Base-by-base conservation (phyloP, 805 yeast species). In the Lipomyces oligophaga region DNA sequence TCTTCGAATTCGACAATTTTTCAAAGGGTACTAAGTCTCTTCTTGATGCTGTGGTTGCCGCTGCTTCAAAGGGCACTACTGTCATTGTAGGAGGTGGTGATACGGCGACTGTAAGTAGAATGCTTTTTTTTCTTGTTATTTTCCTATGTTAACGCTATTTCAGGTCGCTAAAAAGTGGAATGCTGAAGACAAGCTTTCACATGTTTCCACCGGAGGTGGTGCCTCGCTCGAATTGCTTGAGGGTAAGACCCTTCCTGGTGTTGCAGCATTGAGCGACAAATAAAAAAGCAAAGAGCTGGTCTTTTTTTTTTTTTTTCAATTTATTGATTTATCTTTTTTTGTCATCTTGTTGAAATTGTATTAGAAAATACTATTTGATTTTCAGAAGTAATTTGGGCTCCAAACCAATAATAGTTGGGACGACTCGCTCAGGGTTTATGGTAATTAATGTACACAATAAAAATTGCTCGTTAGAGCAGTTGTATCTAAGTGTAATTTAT, bases 171-270 rank as follows among this genome's bases (percentile, higher is more conserved):
- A 90, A 87, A 93, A 93, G 79, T 93, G 75, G 74, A 96, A 96
- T 69, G 96, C 83, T 59, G 89, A 86, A 63, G 96, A 86, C 69
- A 86, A 93, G 78, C 80, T 93, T 65, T 87, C 97, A 43, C 98
- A 93, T 73, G 96, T 93, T 60, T 90, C 97, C 61, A 93, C 98
- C 57, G 98, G 98, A 76, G 98, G 98, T 76, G 98, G 98, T 79
- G 98, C 98, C 61, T 90, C 97, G 57, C 80, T 93, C 69, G 98
- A 93, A 76, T 83, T 93, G 68, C 81, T 93, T 68, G 98, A 93
- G 78, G 98, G 98, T 76, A 93, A 93, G 81, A 93, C 78, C 63
- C 80, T 93, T 65, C 98, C 98, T 64, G 98, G 98, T 81, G 97
- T 93, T 62, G 81, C 77, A 66, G 94, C 89, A 73, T 81, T 89